These are phyloP conservation scores for Ampelocalamus luodianensis DNA, from an alignment of 176 grass and related monocot species.

Conservation along the genomic window DNA sequence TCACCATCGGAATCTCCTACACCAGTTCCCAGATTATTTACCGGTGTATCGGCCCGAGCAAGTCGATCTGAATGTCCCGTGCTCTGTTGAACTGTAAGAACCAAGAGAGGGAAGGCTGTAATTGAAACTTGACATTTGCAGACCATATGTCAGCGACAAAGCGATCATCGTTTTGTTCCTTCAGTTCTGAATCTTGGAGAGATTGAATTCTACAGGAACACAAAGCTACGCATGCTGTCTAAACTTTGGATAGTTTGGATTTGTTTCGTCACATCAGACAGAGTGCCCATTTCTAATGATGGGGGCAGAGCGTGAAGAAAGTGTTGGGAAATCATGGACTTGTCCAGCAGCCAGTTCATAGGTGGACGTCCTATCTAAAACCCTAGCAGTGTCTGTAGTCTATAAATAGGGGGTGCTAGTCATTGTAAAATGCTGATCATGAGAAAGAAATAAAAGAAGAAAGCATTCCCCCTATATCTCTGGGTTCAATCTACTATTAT, in stretches of 20 bases:
- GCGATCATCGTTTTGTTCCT: not conserved
- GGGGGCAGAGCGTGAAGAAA: not conserved
- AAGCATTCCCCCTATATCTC: too few species aligned
- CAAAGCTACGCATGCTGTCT: not conserved
- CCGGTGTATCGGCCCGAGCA: too few species aligned
- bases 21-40: not conserved
- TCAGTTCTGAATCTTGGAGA: not conserved
- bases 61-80: not conserved
- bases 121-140: not conserved
- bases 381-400: too few species aligned
- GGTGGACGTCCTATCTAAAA: too few species aligned
- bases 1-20: not conserved
- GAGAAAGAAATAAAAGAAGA: too few species aligned
- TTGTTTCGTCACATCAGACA: not conserved
- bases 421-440: too few species aligned
- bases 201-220: not conserved
- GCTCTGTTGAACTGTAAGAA: constrained; percentile 17
- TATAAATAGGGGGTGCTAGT: too few species aligned
- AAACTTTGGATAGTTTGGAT: not conserved
- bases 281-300: too few species aligned
- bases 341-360: too few species aligned
- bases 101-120: not conserved
- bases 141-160: not conserved
- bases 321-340: too few species aligned
- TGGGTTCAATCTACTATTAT: too few species aligned